Conservation (phyloP, 2,329 filamentous ascomycete species). For the Thelonectria rubi region DNA sequence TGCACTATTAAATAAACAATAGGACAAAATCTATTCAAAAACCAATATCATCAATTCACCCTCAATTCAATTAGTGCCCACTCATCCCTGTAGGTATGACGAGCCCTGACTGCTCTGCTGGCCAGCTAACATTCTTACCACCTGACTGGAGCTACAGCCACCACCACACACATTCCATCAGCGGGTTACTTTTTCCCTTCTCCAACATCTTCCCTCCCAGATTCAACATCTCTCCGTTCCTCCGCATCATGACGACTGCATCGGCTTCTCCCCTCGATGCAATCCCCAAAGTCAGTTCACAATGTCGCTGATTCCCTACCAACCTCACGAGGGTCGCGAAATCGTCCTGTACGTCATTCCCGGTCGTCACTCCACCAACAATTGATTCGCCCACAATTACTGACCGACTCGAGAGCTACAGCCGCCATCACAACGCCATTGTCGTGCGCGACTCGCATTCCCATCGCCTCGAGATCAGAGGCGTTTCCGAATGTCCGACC, state of each 20-base stretch:
- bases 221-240: neutral
- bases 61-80: neutral
- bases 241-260: conserved; percentile 38
- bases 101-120: neutral
- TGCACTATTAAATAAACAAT: neutral
- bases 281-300: conserved; percentile 27
- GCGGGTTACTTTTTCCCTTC: neutral
- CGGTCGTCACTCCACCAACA: conserved; percentile 6
- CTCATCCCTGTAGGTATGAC: neutral
- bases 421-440: conserved; percentile 90
- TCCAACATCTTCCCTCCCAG: conserved; percentile 1
- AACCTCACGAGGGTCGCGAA: conserved; percentile 76
- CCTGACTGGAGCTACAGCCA: neutral
- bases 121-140: neutral
- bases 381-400: conserved; percentile 7
- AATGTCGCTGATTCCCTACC: conserved; percentile 80
- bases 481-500: conserved; percentile 84
- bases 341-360: conserved; percentile 76
- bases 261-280: conserved; percentile 32
- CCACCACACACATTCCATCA: conserved; percentile 4
- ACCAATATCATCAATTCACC: neutral
- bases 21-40: neutral
- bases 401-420: conserved; percentile 49
- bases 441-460: conserved; percentile 90
- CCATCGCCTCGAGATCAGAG: conserved; percentile 83